Evolutionary conservation across 2,329 filamentous ascomycete species (phyloP).

Genomic region (Hypoxylon sp.): DNA sequence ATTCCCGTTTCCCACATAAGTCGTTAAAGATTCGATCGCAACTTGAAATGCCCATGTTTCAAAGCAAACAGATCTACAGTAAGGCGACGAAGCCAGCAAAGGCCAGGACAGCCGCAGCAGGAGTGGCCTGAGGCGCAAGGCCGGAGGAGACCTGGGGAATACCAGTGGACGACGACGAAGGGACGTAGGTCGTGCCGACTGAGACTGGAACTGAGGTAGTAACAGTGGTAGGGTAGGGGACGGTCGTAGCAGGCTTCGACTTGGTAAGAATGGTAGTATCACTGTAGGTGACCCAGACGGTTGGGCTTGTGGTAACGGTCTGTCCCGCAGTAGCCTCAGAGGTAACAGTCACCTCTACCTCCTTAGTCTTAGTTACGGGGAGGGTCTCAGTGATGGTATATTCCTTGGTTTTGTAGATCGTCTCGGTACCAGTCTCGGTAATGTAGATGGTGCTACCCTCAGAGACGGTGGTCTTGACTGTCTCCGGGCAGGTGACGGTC

Average conservation of each 20-base stretch:
- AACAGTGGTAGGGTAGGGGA: constrained; percentile 44
- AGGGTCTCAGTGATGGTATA: constrained; percentile 58
- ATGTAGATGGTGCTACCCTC: constrained; percentile 59
- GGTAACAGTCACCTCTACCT: constrained; percentile 60
- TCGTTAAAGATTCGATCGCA: background rate
- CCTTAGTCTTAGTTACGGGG: constrained; percentile 58
- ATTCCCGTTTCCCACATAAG: background rate
- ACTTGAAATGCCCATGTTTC: constrained; percentile 17
- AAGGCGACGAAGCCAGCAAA: constrained; percentile 51
- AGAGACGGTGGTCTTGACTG: constrained; percentile 61
- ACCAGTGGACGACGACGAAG: constrained; percentile 20
- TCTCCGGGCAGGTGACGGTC: constrained; percentile 59
- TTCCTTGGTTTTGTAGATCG: constrained; percentile 57
- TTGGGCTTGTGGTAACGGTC: constrained; percentile 56
- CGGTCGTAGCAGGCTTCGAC: constrained; percentile 46
- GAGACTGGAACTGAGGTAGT: constrained; percentile 33
- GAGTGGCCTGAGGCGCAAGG: constrained; percentile 44
- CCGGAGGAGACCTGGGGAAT: constrained; percentile 34
- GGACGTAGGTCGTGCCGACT: constrained; percentile 41
- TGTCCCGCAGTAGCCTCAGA: constrained; percentile 54
- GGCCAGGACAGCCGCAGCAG: constrained; percentile 48
- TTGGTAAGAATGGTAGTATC: constrained; percentile 55
- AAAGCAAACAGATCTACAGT: constrained; percentile 40
- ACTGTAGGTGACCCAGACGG: constrained; percentile 53
- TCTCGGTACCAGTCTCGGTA: constrained; percentile 61